Base-by-base conservation (phyloP, 768 basidiomycete species). In the Kwoniella sp. region DNA sequence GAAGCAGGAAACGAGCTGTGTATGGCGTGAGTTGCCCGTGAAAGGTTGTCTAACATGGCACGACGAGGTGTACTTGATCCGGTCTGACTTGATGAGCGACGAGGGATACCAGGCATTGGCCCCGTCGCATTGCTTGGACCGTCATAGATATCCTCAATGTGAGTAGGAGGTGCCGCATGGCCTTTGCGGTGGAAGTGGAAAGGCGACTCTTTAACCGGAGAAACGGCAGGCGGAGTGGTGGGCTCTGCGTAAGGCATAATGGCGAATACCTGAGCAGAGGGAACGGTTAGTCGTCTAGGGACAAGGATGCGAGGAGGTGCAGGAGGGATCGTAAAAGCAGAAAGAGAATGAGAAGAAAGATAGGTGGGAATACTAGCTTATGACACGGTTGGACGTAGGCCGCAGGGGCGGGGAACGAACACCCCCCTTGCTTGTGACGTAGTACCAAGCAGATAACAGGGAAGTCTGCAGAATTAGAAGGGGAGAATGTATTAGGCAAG, bases 241-340 rank as follows among this genome's bases (percentile, higher is more conserved):
- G 71, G 71, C 33, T 64, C 62, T 19, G 69, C 59, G 67, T 73
- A 73, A 19, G 71, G 71, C 71, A 73, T 73, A 33, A 29, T 57
- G 47, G n/a, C n/a, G n/a, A n/a, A n/a, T n/a, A n/a, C n/a, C n/a
- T n/a, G n/a, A n/a, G n/a, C n/a, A n/a, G n/a, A n/a, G n/a, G n/a
- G n/a, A n/a, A n/a, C n/a, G n/a, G n/a, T n/a, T n/a, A n/a, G n/a
- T n/a, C n/a, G n/a, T n/a, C n/a, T n/a, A n/a, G n/a, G n/a, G n/a
- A n/a, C n/a, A n/a, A n/a, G n/a, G n/a, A n/a, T n/a, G n/a, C n/a
- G n/a, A n/a, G n/a, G n/a, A n/a, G n/a, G n/a, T n/a, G n/a, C n/a
- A n/a, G n/a, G n/a, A n/a, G n/a, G n/a, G n/a, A n/a, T n/a, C n/a
- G n/a, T n/a, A n/a, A n/a, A n/a, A n/a, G n/a, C n/a, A n/a, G n/a